Evolutionary conservation across 805 yeast genomes (phyloP).

Genomic region (Metschnikowia kunwiensis): DNA sequence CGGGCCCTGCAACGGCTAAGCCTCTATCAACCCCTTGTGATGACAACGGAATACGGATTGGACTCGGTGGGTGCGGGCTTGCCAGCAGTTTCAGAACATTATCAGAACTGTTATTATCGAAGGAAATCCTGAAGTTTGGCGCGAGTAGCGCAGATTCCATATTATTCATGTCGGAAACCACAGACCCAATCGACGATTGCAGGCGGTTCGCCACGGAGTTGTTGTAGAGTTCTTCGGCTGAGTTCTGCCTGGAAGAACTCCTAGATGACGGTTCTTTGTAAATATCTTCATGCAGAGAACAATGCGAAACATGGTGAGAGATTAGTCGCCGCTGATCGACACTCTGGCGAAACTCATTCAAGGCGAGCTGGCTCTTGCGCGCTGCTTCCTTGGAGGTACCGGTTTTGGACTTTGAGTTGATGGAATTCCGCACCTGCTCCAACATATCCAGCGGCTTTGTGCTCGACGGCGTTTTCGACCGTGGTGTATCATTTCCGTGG

Average conservation of each 20-base stretch:
- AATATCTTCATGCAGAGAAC: constrained; percentile 4
- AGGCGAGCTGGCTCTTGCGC: constrained; percentile 21
- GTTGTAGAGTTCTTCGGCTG: constrained; percentile 1
- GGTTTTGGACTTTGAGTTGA: constrained; percentile 27
- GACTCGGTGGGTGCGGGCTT: constrained; percentile 15
- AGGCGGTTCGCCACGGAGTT: constrained; percentile 16
- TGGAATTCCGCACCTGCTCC: constrained; percentile 27
- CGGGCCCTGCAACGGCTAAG: constrained; percentile 21
- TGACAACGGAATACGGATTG: constrained; percentile 29
- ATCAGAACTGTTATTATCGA: neutral
- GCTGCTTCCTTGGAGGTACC: constrained; percentile 18
- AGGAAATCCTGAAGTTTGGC: constrained; percentile 9
- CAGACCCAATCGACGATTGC: constrained; percentile 26
- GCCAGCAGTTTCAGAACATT: neutral
- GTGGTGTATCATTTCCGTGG: constrained; percentile 6
- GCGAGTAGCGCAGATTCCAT: constrained; percentile 1
- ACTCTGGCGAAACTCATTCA: constrained; percentile 35
- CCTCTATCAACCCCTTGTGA: constrained; percentile 29
- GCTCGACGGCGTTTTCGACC: constrained; percentile 5
- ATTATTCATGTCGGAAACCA: constrained; percentile 20
- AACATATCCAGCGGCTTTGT: constrained; percentile 31
- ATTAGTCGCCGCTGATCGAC: constrained; percentile 34
- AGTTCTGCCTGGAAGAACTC: constrained; percentile 1
- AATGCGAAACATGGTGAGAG: constrained; percentile 11
- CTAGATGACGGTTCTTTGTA: neutral